Evolutionary conservation across 352 stramenopile species (phyloP), one percentile per base, ranked within the genome.

Genomic region (Pythium inflatum): DNA sequence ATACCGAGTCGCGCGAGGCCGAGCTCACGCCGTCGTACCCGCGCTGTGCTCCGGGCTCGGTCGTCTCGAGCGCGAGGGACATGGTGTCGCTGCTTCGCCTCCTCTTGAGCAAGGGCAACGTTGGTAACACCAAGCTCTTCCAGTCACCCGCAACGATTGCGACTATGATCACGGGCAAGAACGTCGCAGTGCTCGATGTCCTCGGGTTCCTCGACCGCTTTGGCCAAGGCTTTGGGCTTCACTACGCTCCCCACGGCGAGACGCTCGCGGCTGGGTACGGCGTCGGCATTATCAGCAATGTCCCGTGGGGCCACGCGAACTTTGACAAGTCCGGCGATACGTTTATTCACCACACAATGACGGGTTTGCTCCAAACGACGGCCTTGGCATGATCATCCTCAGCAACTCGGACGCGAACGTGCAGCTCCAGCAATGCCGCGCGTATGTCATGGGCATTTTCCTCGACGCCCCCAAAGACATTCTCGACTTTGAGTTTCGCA

Each of bases 361-460:
- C 75, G 2, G 79, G 0, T 79, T 89, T 34, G 58, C 71, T 2
- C 82, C 81, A 1, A 66, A 72, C 6, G 70, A 72, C 9, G 50
- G 79, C 22, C 66, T 92, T 1, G 79, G 80, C 1, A 74, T 92
- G 16, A 62, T 83, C 40, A 49, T 92, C 34, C 75, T 89, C 54
- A 76, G 67, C 61, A 92, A 92, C 45, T 81, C 75, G 2, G 68
- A 87, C 50, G 70, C 62, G 0, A 67, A 76, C 2, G 45, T 30
- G 0, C 63, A 53, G 31, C 73, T 14, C 77, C 70, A 11, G 78
- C 75, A 79, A 84, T 49, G 86, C 31, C 79, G 83, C 0, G 77
- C 77, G 31, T 89, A 92, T 57, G 53, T 90, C 22, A 78, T 90
- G 66, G 84, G 84, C 0, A 68, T 92, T 41, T 89, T 92, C 38